Evolutionary conservation across 306 rosid species (phyloP).

Genomic region (Nissolia schottii): DNA sequence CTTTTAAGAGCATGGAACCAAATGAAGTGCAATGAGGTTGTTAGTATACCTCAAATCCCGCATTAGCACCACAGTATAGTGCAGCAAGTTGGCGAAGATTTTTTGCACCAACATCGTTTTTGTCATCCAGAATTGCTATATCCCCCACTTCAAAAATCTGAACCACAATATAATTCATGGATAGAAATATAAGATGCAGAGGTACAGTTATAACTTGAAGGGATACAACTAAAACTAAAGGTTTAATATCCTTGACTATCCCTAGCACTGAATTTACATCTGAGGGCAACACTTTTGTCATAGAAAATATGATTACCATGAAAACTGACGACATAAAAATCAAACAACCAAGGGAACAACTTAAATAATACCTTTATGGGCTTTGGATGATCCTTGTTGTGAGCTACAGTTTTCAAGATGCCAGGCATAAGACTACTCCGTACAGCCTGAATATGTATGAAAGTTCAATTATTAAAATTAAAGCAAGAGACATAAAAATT

Average conservation of each 20-base stretch:
- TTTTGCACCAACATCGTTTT: conserved; percentile 78
- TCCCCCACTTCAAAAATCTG: conserved; percentile 98
- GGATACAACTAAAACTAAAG: background rate
- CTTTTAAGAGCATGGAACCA: conserved; percentile 15
- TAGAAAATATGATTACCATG: background rate
- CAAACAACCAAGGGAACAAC: background rate
- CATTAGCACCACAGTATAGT: conserved; percentile 70
- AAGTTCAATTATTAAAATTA: background rate
- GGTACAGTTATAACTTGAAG: background rate
- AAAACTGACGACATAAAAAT: background rate
- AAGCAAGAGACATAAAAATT: background rate
- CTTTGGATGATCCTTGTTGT: conserved; percentile 92
- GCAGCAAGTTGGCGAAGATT: conserved; percentile 81
- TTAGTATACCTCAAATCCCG: conserved; percentile 84
- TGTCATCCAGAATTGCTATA: conserved; percentile 56
- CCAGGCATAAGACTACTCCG: conserved; percentile 92
- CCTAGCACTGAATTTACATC: background rate
- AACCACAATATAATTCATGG: background rate
- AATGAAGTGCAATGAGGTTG: background rate
- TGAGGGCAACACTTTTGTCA: background rate
- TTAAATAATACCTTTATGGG: conserved; percentile 70
- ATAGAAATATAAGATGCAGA: background rate
- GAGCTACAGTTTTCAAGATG: conserved; percentile 74
- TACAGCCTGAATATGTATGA: conserved; percentile 46
- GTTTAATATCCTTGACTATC: background rate